A percentile compares a stretch with the other conserved stretches of the same genome.
Conservation (phyloP, 2,329 filamentous ascomycete species). For the Lecanicillium sp. region DNA sequence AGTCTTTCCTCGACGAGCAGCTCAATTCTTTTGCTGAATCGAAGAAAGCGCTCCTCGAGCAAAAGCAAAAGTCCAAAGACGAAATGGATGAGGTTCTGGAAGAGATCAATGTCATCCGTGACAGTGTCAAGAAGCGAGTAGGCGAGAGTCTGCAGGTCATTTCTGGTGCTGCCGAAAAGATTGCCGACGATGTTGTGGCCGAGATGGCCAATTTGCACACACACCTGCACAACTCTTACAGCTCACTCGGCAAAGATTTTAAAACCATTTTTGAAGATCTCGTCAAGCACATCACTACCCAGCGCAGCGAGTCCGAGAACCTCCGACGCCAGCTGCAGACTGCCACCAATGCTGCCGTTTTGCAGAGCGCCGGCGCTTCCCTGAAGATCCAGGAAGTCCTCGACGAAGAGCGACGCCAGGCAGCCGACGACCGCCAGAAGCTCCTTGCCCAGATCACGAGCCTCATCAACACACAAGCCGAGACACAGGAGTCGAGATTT, state of each 20-base stretch:
- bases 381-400: constrained; percentile 62
- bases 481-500: constrained; percentile 67
- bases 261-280: constrained; percentile 80
- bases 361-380: constrained; percentile 62
- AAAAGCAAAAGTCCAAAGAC: constrained; percentile 64
- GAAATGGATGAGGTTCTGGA: constrained; percentile 89
- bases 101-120: constrained; percentile 83
- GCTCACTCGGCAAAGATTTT: constrained; percentile 76
- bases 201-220: constrained; percentile 81
- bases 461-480: constrained; percentile 69
- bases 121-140: constrained; percentile 81
- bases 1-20: constrained; percentile 64
- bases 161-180: constrained; percentile 76
- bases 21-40: constrained; percentile 61
- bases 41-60: constrained; percentile 60
- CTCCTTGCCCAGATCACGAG: constrained; percentile 70
- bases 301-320: constrained; percentile 68
- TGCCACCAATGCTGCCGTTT: constrained; percentile 62
- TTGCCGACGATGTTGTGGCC: constrained; percentile 80
- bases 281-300: constrained; percentile 64
- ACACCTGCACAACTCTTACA: constrained; percentile 80
- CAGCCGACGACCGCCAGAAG: constrained; percentile 65
- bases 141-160: constrained; percentile 79
- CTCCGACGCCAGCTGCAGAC: constrained; percentile 66
- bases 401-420: constrained; percentile 68